A percentile compares a stretch with the other conserved stretches of the same genome.
Evolutionary conservation across 2,329 filamentous ascomycete genomes (phyloP).

Genomic region (Botrytis fragariae): DNA sequence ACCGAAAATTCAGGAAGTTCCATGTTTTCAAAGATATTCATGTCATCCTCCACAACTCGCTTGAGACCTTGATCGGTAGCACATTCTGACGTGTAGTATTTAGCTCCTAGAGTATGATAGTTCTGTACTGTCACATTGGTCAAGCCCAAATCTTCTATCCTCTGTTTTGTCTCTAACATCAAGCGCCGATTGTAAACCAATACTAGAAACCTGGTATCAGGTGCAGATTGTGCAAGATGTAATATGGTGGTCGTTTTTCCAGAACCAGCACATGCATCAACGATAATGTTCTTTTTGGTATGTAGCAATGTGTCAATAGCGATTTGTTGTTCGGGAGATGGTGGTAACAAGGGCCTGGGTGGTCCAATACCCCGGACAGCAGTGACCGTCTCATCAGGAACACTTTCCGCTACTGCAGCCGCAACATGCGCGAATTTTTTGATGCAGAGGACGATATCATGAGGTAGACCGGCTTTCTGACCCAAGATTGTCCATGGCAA

Average conservation of each 20-base stretch:
- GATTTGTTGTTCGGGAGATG: constrained; percentile 15
- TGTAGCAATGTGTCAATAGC: constrained; percentile 13
- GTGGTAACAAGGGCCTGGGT: constrained; percentile 8
- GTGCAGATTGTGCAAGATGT: constrained; percentile 10
- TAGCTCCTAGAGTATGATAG: constrained; percentile 5
- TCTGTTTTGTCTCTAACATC: constrained; percentile 16
- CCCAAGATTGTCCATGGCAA: background rate
- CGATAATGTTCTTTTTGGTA: constrained; percentile 15
- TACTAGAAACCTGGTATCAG: constrained; percentile 6
- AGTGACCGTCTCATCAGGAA: background rate
- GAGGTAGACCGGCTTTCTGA: background rate
- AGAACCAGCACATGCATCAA: constrained; percentile 17
- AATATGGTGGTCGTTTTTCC: constrained; percentile 17
- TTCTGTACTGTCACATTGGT: constrained; percentile 7
- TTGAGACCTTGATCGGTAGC: constrained; percentile 18
- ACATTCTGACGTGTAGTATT: constrained; percentile 15
- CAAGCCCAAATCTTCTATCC: constrained; percentile 11
- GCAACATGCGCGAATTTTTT: background rate
- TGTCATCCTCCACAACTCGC: constrained; percentile 11
- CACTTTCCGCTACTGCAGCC: background rate
- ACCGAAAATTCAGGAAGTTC: constrained; percentile 16
- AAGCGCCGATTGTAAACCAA: constrained; percentile 15
- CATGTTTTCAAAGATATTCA: background rate
- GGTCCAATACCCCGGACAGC: background rate
- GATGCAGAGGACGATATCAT: background rate